Base-by-base conservation (phyloP, 345 rosid genomes). In the Acer campestre region DNA sequence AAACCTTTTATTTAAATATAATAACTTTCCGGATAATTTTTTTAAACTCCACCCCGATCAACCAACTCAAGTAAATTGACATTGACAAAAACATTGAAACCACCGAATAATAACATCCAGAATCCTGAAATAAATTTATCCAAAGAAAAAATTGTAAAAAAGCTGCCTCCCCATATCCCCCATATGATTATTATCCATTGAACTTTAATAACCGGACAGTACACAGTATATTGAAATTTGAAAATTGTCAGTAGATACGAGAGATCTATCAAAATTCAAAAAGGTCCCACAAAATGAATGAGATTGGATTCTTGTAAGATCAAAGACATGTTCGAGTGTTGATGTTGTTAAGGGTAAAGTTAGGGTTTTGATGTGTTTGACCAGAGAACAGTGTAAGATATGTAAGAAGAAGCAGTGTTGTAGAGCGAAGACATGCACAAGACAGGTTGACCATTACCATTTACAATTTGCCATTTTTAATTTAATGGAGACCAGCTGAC, bases 401-500 rank as follows among this genome's bases (percentile, higher is more conserved):
- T 35, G 38, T 35, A 35, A 4, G 38, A 35, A 16, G 23, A 59
- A 59, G 27, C 63, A 59, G 25, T 18, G 63, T 2, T 7, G 22
- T 11, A 58, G 13, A 46, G 49, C 49, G 49, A 29, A 51, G n/a
- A 58, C 12, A 56, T 3, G 53, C n/a, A n/a, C n/a, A n/a, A 51
- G 35, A 35, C 12, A 56, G 13, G 35, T 61, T 42, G 68, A 73
- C 56, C 11, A 29, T 35, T 35, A 29, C 31, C 31, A 29, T 29
- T 29, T 29, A 35, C 38, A 35, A 35, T 35, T 35, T 5, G 38
- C 58, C 56, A 44, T 8, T 44, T 40, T 42, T 51, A 20, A 14
- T 25, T 16, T 10, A 23, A 17, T 16, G 3, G 42, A 66, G 25
- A 42, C 55, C 80, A 68, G n/a, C n/a, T n/a, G 79, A 75, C 76